Conservation (phyloP, 2,329 filamentous ascomycete species). For the Huntiella omanensis region DNA sequence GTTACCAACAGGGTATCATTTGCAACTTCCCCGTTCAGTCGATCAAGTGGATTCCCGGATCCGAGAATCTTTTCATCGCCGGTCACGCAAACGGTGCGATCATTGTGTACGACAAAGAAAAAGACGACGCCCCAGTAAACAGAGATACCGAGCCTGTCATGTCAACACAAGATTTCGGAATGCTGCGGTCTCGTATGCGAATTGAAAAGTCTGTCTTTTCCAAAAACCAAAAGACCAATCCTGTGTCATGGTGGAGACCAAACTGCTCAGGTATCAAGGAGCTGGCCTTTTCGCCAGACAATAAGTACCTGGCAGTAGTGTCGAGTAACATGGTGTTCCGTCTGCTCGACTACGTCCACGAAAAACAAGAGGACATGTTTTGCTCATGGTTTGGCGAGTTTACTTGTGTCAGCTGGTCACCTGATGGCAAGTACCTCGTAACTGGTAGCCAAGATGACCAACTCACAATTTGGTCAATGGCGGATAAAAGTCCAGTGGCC, state of each 20-base stretch:
- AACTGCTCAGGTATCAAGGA: conserved; percentile 81
- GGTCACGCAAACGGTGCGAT: conserved; percentile 81
- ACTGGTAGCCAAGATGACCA: conserved; percentile 93
- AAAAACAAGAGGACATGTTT: conserved; percentile 74
- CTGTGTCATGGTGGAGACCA: conserved; percentile 79
- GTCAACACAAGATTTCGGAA: conserved; percentile 18
- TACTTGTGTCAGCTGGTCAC: conserved; percentile 90
- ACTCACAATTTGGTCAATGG: conserved; percentile 85
- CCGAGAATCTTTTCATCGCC: conserved; percentile 81
- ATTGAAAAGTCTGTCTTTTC: conserved; percentile 86
- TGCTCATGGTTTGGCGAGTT: conserved; percentile 86
- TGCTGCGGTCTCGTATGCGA: conserved; percentile 29
- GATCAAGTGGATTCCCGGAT: conserved; percentile 85
- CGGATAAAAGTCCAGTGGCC: conserved; percentile 68
- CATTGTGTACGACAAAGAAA: conserved; percentile 94
- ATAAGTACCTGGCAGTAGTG: conserved; percentile 69
- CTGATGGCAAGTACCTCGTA: conserved; percentile 86
- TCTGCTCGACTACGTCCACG: conserved; percentile 79
- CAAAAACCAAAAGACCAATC: conserved; percentile 82
- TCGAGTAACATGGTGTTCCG: conserved; percentile 80
- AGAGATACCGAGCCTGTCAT: conserved; percentile 38
- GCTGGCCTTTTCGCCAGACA: conserved; percentile 83
- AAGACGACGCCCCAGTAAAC: conserved; percentile 66
- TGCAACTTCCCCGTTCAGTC: conserved; percentile 70
- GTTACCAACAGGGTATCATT: conserved; percentile 50